Percentiles rank a stretch among this genome's conserved stretches.
These are phyloP conservation scores for Talaromyces sp. DNA, from an alignment of 2,329 filamentous ascomycete genomes.

Conservation along the genomic window DNA sequence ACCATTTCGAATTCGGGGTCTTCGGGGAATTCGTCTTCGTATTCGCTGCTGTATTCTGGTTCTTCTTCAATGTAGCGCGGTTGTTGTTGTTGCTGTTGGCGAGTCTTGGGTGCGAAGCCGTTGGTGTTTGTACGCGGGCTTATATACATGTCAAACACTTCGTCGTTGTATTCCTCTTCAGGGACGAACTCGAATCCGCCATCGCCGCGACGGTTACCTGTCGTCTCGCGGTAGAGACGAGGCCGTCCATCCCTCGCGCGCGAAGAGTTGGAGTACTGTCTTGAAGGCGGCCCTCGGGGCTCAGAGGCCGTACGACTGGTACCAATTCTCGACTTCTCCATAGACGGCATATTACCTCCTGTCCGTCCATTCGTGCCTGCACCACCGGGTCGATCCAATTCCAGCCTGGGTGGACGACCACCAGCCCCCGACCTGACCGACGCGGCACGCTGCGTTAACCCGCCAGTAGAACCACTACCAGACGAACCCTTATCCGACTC, in stretches of 20 bases:
- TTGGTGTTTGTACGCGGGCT: slow-evolving; percentile 45
- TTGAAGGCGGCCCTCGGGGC: slow-evolving; percentile 43
- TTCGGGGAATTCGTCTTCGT: slow-evolving; percentile 66
- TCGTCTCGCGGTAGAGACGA: slow-evolving; percentile 33
- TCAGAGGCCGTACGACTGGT: slow-evolving; percentile 53
- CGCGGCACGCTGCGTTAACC: slow-evolving; percentile 45
- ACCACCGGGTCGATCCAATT: slow-evolving; percentile 31
- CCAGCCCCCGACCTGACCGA: slow-evolving; percentile 47
- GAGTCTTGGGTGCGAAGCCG: slow-evolving; percentile 37
- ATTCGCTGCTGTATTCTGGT: slow-evolving; percentile 52
- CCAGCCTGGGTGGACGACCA: slow-evolving; percentile 42
- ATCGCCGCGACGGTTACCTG: slow-evolving; percentile 30
- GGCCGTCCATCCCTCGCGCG: slow-evolving; percentile 28
- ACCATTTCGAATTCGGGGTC: slow-evolving; percentile 80
- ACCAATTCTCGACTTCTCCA: slow-evolving; percentile 43
- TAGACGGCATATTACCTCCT: slow-evolving; percentile 24
- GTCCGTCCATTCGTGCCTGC: slow-evolving; percentile 33
- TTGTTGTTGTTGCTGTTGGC: slow-evolving; percentile 29
- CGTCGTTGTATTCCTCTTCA: slow-evolving; percentile 39
- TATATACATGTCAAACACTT: slow-evolving; percentile 64
- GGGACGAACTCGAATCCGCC: slow-evolving; percentile 26
- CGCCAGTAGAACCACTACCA: slow-evolving; percentile 25
- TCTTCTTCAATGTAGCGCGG: slow-evolving; percentile 73
- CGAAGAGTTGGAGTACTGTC: slow-evolving; percentile 28
- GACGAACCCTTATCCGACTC: slow-evolving; percentile 66